These are phyloP conservation scores for Sungouiella blattae DNA, from an alignment of 805 yeast genomes.

Conservation along the genomic window DNA sequence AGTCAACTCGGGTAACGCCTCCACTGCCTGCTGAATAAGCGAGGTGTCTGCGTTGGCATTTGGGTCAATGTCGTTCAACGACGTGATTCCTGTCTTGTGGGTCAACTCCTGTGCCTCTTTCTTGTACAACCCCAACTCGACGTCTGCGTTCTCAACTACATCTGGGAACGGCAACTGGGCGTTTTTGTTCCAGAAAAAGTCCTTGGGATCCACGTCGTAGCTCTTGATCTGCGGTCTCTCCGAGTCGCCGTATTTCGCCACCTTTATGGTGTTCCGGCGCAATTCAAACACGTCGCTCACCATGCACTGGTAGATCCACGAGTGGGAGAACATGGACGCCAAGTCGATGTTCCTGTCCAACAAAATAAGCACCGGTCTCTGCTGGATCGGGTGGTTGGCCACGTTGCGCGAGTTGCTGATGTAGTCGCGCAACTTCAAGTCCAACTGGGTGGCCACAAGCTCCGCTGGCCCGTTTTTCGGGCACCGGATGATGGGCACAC, in stretches of 20 bases:
- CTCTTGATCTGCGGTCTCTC: constrained; percentile 43
- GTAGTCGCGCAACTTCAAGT: constrained; percentile 79
- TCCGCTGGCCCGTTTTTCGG: constrained; percentile 95
- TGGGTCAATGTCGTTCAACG: constrained; percentile 73
- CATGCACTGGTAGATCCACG: constrained; percentile 97
- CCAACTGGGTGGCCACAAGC: constrained; percentile 82
- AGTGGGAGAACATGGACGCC: constrained; percentile 91
- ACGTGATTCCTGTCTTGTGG: constrained; percentile 64
- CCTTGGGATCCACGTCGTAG: constrained; percentile 88
- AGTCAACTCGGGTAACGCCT: constrained; percentile 87
- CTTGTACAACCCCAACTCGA: constrained; percentile 75
- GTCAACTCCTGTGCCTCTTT: constrained; percentile 86
- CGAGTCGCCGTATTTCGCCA: constrained; percentile 36
- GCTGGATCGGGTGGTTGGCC: constrained; percentile 28
- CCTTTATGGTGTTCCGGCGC: constrained; percentile 75
- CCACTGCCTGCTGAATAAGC: constrained; percentile 81
- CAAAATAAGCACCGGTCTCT: constrained; percentile 73
- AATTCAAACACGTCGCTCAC: constrained; percentile 87
- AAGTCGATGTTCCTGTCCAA: constrained; percentile 88
- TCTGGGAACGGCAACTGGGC: constrained; percentile 93
- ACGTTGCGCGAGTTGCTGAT: constrained; percentile 59
- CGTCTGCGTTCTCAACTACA: constrained; percentile 95
- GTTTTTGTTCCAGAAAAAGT: constrained; percentile 86
- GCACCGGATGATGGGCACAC: constrained; percentile 86
- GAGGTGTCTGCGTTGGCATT: constrained; percentile 51